Evolutionary conservation across 768 basidiomycete genomes (phyloP).

Genomic region (Kondoa subrosea): DNA sequence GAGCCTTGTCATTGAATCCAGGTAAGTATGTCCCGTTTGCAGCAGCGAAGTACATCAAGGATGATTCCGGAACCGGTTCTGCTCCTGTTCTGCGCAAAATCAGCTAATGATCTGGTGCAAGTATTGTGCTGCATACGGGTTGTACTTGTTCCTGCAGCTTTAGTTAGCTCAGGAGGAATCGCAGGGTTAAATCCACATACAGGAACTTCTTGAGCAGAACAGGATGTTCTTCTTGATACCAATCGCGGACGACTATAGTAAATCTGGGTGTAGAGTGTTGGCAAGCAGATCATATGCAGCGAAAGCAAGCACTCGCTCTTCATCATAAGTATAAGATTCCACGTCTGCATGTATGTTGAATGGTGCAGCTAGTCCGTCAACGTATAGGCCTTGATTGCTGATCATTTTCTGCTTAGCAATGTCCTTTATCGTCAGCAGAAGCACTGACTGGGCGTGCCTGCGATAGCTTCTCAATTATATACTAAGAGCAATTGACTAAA

Average conservation of each 20-base stretch:
- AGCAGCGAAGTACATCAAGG: conserved; percentile 57
- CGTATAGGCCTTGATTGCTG: conserved; percentile 23
- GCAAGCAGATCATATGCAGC: conserved; percentile 48
- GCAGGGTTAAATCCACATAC: conserved; percentile 28
- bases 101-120: background rate
- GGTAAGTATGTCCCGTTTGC: conserved; percentile 53
- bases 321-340: conserved; percentile 52
- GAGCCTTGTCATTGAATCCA: conserved; percentile 64
- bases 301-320: conserved; percentile 66
- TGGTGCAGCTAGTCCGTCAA: conserved; percentile 55
- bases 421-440: conserved; percentile 47
- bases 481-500: background rate
- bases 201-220: conserved; percentile 51
- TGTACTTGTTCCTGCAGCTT: conserved; percentile 30
- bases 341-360: conserved; percentile 53
- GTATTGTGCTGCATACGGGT: conserved; percentile 41
- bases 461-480: background rate
- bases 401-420: conserved; percentile 30
- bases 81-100: background rate
- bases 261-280: background rate
- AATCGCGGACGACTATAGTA: background rate
- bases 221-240: conserved; percentile 58
- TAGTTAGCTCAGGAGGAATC: background rate
- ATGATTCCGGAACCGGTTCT: conserved; percentile 40
- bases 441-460: background rate